phyloP scores from a whole-genome alignment of 2,329 filamentous ascomycete genomes.

The Cordyceps tenuipes region DNA sequence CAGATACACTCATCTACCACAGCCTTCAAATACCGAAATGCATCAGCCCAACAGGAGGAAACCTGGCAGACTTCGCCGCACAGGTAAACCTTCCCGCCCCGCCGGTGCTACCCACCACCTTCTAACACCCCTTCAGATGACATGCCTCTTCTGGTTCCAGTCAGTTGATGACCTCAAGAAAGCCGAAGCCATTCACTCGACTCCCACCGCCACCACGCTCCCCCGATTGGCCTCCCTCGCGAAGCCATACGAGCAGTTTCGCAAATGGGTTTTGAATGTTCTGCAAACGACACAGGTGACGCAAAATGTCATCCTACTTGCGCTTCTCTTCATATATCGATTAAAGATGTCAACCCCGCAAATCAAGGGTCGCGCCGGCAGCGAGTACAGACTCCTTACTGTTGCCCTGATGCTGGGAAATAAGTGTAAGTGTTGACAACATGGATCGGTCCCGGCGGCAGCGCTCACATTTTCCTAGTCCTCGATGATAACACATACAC shows the following conservation, averaged over 20 bases:
- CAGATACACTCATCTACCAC: conserved; percentile 43
- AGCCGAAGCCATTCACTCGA: conserved; percentile 53
- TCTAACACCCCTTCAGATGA: conserved; percentile 52
- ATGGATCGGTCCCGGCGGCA: not conserved
- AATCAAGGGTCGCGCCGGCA: conserved; percentile 85
- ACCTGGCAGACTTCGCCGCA: conserved; percentile 73
- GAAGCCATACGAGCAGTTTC: conserved; percentile 69
- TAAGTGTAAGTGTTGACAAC: conserved; percentile 59
- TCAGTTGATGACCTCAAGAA: conserved; percentile 68
- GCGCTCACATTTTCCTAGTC: conserved; percentile 42
- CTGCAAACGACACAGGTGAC: conserved; percentile 92
- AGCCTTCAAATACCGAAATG: conserved; percentile 65
- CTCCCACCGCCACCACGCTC: conserved; percentile 31
- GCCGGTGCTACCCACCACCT: not conserved
- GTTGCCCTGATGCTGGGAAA: conserved; percentile 97
- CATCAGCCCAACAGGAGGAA: conserved; percentile 68
- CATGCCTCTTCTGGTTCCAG: conserved; percentile 97
- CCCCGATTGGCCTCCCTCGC: conserved; percentile 61
- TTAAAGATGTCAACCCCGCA: conserved; percentile 83
- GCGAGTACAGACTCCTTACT: conserved; percentile 85
- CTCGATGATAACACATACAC: conserved; percentile 98
- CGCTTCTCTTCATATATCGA: conserved; percentile 85
- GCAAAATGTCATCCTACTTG: conserved; percentile 86
- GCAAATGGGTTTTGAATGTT: conserved; percentile 89
- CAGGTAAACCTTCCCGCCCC: conserved; percentile 44